Conservation (phyloP, 164 flowering plant species). For the Macadamia integrifolia region DNA sequence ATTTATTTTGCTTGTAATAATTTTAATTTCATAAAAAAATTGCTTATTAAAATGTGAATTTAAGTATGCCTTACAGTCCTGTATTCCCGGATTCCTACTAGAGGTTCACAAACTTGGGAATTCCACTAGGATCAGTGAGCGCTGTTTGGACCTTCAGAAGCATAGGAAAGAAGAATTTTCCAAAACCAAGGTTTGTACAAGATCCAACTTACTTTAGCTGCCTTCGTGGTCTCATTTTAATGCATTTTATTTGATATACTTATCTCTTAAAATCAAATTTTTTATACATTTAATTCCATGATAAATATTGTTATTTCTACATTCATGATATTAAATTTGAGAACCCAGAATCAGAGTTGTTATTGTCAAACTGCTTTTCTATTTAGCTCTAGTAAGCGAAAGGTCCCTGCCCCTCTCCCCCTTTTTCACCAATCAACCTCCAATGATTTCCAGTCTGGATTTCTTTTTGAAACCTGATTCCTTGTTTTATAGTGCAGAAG, state of each 20-base stretch:
- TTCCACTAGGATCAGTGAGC: conserved; percentile 61
- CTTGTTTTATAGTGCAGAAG: neutral
- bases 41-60: neutral
- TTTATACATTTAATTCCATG: no score
- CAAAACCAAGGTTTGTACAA: conserved; percentile 50
- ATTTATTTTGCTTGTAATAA: neutral
- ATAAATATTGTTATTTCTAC: no score
- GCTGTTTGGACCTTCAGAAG: conserved; percentile 88
- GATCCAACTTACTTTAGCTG: neutral
- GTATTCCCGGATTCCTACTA: conserved; percentile 16
- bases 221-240: neutral
- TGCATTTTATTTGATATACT: neutral
- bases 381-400: no score
- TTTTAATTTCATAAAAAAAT: neutral
- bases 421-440: no score
- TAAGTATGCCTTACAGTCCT: neutral
- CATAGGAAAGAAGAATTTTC: conserved; percentile 49
- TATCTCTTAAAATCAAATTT: no score
- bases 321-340: no score
- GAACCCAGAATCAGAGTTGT: no score
- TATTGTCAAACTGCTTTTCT: no score
- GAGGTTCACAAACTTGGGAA: conserved; percentile 74
- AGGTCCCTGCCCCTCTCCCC: no score
- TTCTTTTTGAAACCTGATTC: neutral
- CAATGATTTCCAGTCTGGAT: no score